Base-by-base conservation (phyloP, 306 rosid species). In the Citrullus amarus region DNA sequence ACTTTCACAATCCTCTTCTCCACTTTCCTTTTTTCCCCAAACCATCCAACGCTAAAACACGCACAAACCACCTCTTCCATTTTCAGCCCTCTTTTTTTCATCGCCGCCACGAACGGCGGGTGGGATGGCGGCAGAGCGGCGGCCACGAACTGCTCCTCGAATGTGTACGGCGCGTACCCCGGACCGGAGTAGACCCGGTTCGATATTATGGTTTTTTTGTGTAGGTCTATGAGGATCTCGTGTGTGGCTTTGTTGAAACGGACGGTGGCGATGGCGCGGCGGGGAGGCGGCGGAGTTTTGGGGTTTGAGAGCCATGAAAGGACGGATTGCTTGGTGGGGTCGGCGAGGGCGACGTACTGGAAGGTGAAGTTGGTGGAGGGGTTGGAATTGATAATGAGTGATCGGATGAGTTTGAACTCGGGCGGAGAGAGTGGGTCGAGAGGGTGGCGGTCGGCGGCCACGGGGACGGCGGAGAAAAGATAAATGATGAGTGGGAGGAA, bases 331-430 rank as follows among this genome's bases (percentile, higher is more conserved):
- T 91, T 89, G 76, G 86, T 66, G 0, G 93, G 91, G 14, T 91
- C 91, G 68, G 88, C 90, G 14, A 91, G 77, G 16, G 86, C 93
- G 3, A 87, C 81, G 73, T 91, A 89, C 2, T 87, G 86, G 63
- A 89, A 87, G 22, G 82, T 85, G 12, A 89, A 32, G 67, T 75
- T 86, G 13, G 17, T 50, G 14, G 41, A 34, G 53, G 81, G 54
- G 76, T 32, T 38, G 80, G 68, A n/a, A 65, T 57, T 67, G 76
- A 32, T 41, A 55, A 91, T 76, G 20, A 85, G 79, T 82, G 85
- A 75, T 79, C 46, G 81, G 25, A 82, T 38, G 5, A 75, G 79
- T 30, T 69, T 70, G 71, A 89, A 12, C 56, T 85, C 90, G 0
- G 83, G 50, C 32, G 80, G 84, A 16, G 83, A 75, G 66, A 89